Evolutionary conservation across 2,329 filamentous ascomycete genomes (phyloP), one percentile per base, ranked within the genome.

Genomic region (Dendryphion nanum): DNA sequence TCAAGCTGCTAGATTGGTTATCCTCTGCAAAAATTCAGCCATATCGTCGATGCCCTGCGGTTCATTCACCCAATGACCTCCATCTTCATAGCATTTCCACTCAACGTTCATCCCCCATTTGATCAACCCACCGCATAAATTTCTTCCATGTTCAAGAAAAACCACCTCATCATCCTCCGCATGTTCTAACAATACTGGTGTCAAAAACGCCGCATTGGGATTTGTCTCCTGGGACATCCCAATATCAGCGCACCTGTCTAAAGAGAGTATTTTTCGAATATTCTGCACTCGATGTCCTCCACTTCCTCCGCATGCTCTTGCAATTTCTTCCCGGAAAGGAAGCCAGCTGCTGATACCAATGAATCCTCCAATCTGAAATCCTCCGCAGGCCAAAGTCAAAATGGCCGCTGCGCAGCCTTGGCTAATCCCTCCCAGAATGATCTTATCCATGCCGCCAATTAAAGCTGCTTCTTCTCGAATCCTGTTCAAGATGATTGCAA

Each of bases 1-100:
- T n/a, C n/a, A n/a, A n/a, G n/a, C n/a, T n/a, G n/a, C n/a, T n/a
- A n/a, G n/a, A n/a, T n/a, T n/a, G n/a, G n/a, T n/a, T n/a, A n/a
- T n/a, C 23, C n/a, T 26, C 23, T 4, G 29, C 10, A 30, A 13
- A 16, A 56, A 53, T 4, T 12, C 8, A 16, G 53, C 46, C 33
- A 75, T 66, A 43, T 74, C 69, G 47, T 77, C 68, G 44, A 75
- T 69, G 41, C 73, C 69, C 26, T 72, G 62, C 0, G 71, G 72
- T 13, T 74, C 57, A 40, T 67, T 71, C 44, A 74, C 73, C 70
- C 74, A 75, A 42, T 76, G 73, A 0, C 71, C 50, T 3, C 48
- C 52, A 12, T 52, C 17, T 6, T 48, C 43, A 50, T 76, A 78
- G 0, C 43, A 23, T 37, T 65, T 64, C 65, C 66, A 69, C 6